These are phyloP conservation scores for Penicillium hordei DNA, from an alignment of 2,329 filamentous ascomycete genomes.

Conservation along the genomic window DNA sequence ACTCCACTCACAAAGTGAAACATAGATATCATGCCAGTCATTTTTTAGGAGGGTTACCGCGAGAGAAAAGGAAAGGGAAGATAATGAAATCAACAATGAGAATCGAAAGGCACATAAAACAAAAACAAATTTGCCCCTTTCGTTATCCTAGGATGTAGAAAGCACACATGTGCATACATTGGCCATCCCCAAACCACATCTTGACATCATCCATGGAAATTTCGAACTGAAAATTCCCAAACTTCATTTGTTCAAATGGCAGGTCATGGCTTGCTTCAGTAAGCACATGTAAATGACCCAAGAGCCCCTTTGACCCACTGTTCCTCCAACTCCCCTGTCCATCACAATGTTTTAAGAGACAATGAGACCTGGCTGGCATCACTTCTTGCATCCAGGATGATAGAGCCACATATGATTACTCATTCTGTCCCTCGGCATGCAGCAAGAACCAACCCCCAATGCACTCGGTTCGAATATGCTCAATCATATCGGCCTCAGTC, in stretches of 20 bases:
- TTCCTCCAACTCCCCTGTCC: neutral
- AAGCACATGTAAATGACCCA: neutral
- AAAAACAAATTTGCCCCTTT: neutral
- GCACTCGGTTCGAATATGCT: neutral
- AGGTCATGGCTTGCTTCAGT: neutral
- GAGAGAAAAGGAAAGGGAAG: neutral
- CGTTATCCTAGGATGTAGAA: no score
- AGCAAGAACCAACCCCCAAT: neutral
- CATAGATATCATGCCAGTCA: neutral
- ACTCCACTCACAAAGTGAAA: neutral
- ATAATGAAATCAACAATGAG: neutral
- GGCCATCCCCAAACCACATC: no score
- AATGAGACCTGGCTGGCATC: neutral
- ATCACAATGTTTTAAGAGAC: neutral
- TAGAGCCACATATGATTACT: neutral
- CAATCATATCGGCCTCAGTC: neutral
- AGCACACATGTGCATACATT: neutral
- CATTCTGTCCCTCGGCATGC: neutral
- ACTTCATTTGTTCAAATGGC: neutral
- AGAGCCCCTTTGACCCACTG: neutral
- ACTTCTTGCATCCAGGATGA: no score
- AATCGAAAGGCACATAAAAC: neutral
- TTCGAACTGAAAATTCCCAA: neutral
- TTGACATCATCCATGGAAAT: neutral
- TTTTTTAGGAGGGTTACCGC: no score